These are phyloP conservation scores for Phlyctochytrium arcticum DNA, from an alignment of 192 early-diverging fungal genomes.

Conservation along the genomic window DNA sequence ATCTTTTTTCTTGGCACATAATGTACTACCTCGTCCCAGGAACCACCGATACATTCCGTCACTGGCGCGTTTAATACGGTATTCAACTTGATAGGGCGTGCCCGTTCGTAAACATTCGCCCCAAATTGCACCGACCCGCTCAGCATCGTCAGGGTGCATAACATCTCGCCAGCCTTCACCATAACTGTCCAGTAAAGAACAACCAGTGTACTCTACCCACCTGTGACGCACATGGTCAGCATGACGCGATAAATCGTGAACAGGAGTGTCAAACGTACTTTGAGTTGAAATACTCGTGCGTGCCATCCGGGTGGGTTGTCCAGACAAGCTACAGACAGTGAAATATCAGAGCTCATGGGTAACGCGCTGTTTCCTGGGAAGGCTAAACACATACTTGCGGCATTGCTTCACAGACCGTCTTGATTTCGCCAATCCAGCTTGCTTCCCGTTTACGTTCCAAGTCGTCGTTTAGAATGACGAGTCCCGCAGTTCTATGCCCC, in stretches of 20 bases:
- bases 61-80: not conserved
- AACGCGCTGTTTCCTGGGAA: not conserved
- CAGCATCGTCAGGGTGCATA: not conserved
- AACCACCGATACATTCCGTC: not conserved
- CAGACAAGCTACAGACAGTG: not conserved
- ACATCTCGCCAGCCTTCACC: not conserved
- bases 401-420: not conserved
- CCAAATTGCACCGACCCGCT: not conserved
- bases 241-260: no score
- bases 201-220: not conserved
- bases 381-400: not conserved
- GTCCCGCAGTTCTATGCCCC: not conserved
- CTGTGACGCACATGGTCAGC: not conserved
- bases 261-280: not conserved
- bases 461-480: not conserved
- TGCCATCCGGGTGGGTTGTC: not conserved
- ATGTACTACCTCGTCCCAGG: not conserved
- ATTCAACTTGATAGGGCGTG: not conserved
- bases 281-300: not conserved
- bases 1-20: not conserved
- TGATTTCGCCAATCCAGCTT: not conserved
- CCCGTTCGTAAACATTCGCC: not conserved
- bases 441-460: not conserved
- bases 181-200: not conserved
- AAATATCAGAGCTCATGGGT: not conserved